These are phyloP conservation scores for Cyclospora cayetanensis DNA, from an alignment of 169 alveolate species.

Conservation along the genomic window DNA sequence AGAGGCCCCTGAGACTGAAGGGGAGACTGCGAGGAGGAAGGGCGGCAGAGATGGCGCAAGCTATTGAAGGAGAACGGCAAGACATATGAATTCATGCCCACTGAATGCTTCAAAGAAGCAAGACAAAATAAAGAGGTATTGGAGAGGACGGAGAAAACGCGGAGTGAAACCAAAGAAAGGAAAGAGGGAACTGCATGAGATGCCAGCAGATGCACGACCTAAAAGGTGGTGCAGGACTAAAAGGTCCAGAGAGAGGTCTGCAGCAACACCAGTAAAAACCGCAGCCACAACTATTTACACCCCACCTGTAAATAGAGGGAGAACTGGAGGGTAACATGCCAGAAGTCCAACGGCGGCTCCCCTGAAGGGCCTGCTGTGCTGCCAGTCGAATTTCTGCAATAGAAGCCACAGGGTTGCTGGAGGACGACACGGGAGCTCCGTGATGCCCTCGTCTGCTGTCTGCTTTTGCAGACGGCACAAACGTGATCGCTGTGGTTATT, in stretches of 20 bases:
- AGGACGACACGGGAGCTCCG: neutral
- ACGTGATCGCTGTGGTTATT: neutral
- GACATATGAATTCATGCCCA: neutral
- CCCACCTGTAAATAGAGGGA: conserved; percentile 2
- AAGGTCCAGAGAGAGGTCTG: neutral
- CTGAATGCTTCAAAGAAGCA: too few relatives aligned
- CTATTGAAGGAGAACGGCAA: neutral
- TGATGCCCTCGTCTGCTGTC: neutral
- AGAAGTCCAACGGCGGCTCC: neutral
- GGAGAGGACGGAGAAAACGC: neutral
- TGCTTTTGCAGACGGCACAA: neutral
- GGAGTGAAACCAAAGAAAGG: neutral
- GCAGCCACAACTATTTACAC: neutral
- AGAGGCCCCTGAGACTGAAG: neutral
- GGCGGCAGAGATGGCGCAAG: neutral
- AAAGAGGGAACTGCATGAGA: too few relatives aligned
- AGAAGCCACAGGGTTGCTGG: neutral
- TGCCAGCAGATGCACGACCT: neutral
- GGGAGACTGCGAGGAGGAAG: neutral
- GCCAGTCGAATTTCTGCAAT: neutral
- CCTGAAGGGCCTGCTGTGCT: neutral
- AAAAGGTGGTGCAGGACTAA: neutral
- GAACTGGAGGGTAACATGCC: neutral
- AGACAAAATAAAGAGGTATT: neutral
- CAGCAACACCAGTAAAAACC: neutral